These are phyloP conservation scores for Wallacemonas sp. DNA, from an alignment of 208 protist species.

Conservation along the genomic window DNA sequence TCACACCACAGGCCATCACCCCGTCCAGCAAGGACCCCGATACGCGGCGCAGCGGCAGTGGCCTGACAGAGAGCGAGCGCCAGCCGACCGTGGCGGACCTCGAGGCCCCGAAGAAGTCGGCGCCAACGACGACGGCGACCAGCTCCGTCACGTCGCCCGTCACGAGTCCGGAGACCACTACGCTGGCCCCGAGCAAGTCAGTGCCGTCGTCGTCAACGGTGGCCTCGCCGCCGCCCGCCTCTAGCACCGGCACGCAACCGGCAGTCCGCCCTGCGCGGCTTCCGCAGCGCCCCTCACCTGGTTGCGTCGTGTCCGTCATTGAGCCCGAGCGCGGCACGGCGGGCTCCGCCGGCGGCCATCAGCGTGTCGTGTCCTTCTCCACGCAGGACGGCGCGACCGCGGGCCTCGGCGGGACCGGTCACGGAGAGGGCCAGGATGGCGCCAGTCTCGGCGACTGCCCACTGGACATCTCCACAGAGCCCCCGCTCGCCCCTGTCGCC, in stretches of 20 bases:
- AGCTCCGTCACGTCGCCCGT: not conserved
- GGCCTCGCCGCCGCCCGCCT: not conserved
- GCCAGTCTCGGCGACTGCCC: not conserved
- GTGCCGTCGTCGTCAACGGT: not conserved
- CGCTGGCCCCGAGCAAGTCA: not conserved
- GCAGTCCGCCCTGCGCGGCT: no score
- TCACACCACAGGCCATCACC: slow-evolving; percentile 13
- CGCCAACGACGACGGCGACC: not conserved
- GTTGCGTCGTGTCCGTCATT: slow-evolving; percentile 10
- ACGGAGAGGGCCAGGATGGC: not conserved
- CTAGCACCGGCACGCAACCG: not conserved
- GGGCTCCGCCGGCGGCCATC: not conserved
- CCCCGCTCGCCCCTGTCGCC: not conserved
- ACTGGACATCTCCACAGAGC: not conserved
- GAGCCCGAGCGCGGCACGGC: slow-evolving; percentile 5
- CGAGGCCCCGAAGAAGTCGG: not conserved
- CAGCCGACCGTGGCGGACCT: not conserved
- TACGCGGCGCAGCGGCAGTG: not conserved
- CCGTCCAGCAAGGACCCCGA: slow-evolving; percentile 9
- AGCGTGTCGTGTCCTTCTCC: slow-evolving; percentile 9
- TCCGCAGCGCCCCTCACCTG: slow-evolving; percentile 4
- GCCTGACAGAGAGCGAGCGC: not conserved
- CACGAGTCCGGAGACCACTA: not conserved
- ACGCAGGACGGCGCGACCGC: not conserved
- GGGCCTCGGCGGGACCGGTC: not conserved